Base-by-base conservation (phyloP, 345 rosid species). In the Salix exigua region DNA sequence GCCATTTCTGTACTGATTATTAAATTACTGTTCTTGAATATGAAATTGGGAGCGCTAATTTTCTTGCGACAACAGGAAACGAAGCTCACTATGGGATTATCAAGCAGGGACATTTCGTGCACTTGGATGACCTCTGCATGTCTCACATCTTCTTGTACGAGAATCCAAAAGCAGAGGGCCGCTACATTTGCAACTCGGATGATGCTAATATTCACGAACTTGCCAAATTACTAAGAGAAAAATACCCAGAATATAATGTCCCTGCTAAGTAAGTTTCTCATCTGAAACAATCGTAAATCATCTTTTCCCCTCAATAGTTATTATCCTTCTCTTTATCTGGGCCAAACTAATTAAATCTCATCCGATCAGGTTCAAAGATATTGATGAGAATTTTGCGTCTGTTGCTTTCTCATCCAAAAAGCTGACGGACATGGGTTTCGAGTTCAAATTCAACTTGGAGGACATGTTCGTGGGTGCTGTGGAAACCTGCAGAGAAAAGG, bases 121-220 rank as follows among this genome's bases (percentile, higher is more conserved):
- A 96, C 72, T 80, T 94, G 80, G 98, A 94, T 72, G 99, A 96
- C 75, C 89, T 93, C n/a, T 91, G 97, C 86, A 87, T 75, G 48
- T 77, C 95, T 33, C 99, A 96, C 74, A 89, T 93, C 67, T 92
- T 81, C 83, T 70, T 92, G 79, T 93, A 64, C 61, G 95, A 96
- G 85, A 61, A 91, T 71, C 91, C 88, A 6, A 66, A 75, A 26
- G 94, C 98, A 2, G 81, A 90, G 73, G 99, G 99, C 42, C 91
- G 98, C 7, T 96, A 93, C 81, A 78, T 96, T 51, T 91, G 98
- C 81, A 89, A 89, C 68, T 86, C 96, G 11, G 84, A 92, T 31
- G 84, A 81, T 19, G 96, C 91, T 7, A 85, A 83, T 64, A 90
- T 96, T 80, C 67, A 86, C 70, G 85, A 85, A n/a, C 68, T 93